A percentile compares a stretch with the other conserved stretches of the same genome.
phyloP scores from a whole-genome alignment of 768 basidiomycete genomes.

The Podaxis sp. region DNA sequence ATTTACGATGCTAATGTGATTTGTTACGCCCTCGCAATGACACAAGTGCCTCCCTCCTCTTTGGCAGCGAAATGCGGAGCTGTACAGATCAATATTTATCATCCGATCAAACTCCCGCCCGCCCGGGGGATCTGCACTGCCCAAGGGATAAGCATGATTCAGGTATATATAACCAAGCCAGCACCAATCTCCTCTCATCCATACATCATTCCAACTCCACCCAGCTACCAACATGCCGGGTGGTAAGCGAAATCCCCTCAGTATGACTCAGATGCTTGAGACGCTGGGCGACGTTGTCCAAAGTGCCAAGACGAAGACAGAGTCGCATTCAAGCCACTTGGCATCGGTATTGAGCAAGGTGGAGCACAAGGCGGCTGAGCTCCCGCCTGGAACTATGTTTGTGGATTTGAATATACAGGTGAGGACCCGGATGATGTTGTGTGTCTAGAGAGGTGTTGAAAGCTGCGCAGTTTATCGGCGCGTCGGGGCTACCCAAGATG shows the following conservation, averaged over 20 bases:
- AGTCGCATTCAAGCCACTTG: slow-evolving; percentile 21
- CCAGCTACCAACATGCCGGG: slow-evolving; percentile 1
- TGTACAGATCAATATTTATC: too few species aligned
- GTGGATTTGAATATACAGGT: slow-evolving; percentile 61
- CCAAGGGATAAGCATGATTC: too few species aligned
- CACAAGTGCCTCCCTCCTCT: too few species aligned
- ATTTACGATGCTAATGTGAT: not conserved
- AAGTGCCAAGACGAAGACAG: slow-evolving; percentile 28
- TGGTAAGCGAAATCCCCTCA: slow-evolving; percentile 9
- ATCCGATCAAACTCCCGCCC: too few species aligned
- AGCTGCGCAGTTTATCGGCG: slow-evolving; percentile 60
- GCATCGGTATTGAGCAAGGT: not conserved
- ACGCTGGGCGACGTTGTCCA: slow-evolving; percentile 21
- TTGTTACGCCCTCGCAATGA: too few species aligned
- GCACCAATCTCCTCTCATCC: not conserved
- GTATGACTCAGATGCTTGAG: slow-evolving; percentile 16
- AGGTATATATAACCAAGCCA: not conserved
- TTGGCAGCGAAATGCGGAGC: too few species aligned
- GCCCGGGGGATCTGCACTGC: too few species aligned
- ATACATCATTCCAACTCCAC: not conserved
- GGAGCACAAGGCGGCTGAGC: slow-evolving; percentile 27
- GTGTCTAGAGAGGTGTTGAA: not conserved
- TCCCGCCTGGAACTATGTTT: slow-evolving; percentile 32
- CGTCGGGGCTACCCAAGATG: slow-evolving; percentile 66
- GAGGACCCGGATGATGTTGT: slow-evolving; percentile 14